Evolutionary conservation across 2,329 filamentous ascomycete genomes (phyloP).

Genomic region (Xylariaceae sp.): DNA sequence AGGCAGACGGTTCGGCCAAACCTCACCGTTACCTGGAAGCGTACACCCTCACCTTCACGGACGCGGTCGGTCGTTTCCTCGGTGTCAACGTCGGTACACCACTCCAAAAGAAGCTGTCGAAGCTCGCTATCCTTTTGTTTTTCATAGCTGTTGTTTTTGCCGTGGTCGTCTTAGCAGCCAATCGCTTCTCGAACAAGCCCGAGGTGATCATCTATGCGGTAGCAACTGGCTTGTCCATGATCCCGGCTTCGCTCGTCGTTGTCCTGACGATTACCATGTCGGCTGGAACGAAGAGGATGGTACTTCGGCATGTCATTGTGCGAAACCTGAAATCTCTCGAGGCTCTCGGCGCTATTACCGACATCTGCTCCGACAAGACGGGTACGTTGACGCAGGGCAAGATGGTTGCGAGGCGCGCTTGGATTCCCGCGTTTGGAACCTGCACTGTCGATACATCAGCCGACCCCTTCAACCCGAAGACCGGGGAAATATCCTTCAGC

Average conservation of each 20-base stretch:
- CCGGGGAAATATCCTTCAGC: constrained; percentile 42
- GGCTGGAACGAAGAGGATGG: constrained; percentile 54
- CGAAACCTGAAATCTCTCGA: constrained; percentile 53
- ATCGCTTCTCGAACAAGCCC: constrained; percentile 46
- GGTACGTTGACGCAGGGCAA: constrained; percentile 59
- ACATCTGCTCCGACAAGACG: constrained; percentile 50
- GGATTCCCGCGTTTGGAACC: constrained; percentile 53
- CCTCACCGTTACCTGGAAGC: constrained; percentile 47
- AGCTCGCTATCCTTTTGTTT: constrained; percentile 62
- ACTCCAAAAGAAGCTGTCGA: constrained; percentile 62
- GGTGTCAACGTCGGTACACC: constrained; percentile 66
- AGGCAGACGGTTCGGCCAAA: constrained; percentile 46
- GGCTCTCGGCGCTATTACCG: constrained; percentile 56
- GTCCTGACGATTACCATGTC: constrained; percentile 64
- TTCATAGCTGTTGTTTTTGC: constrained; percentile 62
- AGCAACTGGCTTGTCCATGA: constrained; percentile 54
- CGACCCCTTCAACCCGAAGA: constrained; percentile 52
- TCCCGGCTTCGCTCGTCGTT: constrained; percentile 57
- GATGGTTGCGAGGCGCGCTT: constrained; percentile 57
- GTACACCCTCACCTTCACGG: constrained; percentile 45
- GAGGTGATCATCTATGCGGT: constrained; percentile 62
- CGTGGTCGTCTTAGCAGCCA: constrained; percentile 63
- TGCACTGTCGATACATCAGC: constrained; percentile 51
- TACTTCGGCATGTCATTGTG: constrained; percentile 52
- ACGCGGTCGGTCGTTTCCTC: constrained; percentile 57